Base-by-base conservation (phyloP, 2,329 filamentous ascomycete genomes). In the Aspergillus latus region DNA sequence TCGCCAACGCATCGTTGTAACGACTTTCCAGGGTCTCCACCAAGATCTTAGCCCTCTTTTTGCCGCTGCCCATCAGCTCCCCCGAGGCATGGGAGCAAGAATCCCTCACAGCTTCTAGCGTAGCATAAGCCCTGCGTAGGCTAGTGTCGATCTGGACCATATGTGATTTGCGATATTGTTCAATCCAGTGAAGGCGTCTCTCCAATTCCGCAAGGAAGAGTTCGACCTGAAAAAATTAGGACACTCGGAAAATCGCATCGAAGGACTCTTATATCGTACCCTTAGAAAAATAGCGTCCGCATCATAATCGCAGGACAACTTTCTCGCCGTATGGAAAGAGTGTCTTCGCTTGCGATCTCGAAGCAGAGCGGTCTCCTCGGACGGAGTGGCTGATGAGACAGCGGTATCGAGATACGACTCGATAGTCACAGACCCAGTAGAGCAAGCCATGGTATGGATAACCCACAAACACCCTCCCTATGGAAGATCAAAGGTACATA, bases 51-150 rank as follows among this genome's bases (percentile, higher is more conserved):
- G 95, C 86, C 59, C 92, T 84, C 62, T 90, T 85, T 50, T 90
- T 87, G 21, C 94, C 92, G 37, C 89, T 90, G 55, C 92, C 94
- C 64, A 97, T 85, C 46, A 97, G 84, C 69, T 94, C 93, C 60
- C 91, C 93, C 0, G 92, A 95, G 16, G 93, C 92, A 62, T 92
- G 86, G 40, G 90, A 91, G 74, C 94, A 99, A 66, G 91, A 86
- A 63, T 91, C 87, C 59, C 92, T 87, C 28, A 99, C 92, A 6
- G 90, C 87, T 68, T 93, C 88, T 1, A 99, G 80, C 0, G 92
- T 96, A 13, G 87, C 82, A 74, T 96, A 96, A 16, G 93, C 91
- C 63, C 90, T 85, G 43, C 89, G 87, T 54, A 97, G 86, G 67
- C 90, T 89, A 44, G 88, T 82, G 72, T 99, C 94, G 64, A 95